These are phyloP conservation scores for Claviceps maximensis DNA, from an alignment of 2,329 filamentous ascomycete genomes.

Conservation along the genomic window DNA sequence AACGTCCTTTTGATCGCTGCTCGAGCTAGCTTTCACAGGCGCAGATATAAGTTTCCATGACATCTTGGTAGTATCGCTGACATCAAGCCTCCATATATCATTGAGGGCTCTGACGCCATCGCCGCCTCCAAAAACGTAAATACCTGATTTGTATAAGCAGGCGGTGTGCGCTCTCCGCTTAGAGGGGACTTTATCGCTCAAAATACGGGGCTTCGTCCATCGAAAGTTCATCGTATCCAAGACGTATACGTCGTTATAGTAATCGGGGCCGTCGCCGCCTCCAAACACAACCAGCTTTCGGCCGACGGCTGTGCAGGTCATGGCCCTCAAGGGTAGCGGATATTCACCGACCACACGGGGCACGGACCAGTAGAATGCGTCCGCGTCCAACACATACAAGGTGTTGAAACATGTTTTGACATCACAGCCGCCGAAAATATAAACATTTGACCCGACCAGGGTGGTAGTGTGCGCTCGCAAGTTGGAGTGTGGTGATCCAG, in stretches of 20 bases:
- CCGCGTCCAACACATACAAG: conserved; percentile 55
- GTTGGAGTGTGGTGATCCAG: conserved; percentile 45
- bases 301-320: conserved; percentile 59
- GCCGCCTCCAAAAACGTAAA: conserved; percentile 60
- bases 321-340: conserved; percentile 51
- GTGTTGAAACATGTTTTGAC: conserved; percentile 55
- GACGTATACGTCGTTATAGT: conserved; percentile 61
- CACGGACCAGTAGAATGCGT: conserved; percentile 55
- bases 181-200: conserved; percentile 44
- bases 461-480: conserved; percentile 55
- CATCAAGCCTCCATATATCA: conserved; percentile 60
- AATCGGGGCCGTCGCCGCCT: conserved; percentile 55
- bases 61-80: conserved; percentile 53
- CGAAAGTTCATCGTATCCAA: conserved; percentile 58
- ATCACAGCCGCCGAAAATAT: conserved; percentile 57
- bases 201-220: conserved; percentile 49
- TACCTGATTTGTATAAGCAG: conserved; percentile 55
- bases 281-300: conserved; percentile 60
- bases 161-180: conserved; percentile 55
- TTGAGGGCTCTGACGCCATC: conserved; percentile 58
- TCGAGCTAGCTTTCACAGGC: conserved; percentile 22
- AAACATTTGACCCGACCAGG: conserved; percentile 52
- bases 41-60: conserved; percentile 52
- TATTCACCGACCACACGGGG: conserved; percentile 53
- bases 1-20: conserved; percentile 18